These are phyloP conservation scores for Erodium texanum DNA, from an alignment of 441 rosid genomes.

Conservation along the genomic window DNA sequence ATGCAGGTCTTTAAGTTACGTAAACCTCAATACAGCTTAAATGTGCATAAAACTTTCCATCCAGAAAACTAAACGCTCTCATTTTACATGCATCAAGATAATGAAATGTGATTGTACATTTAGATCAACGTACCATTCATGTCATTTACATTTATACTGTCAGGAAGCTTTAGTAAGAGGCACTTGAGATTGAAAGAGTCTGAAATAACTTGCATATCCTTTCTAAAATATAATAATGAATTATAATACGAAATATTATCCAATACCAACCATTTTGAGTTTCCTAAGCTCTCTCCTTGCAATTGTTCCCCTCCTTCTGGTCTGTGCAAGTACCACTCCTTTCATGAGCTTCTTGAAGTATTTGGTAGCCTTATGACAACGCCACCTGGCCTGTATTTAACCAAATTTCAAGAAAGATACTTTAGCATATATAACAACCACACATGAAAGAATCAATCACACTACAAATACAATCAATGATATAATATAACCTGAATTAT, in stretches of 20 bases:
- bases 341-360: conserved; percentile 52
- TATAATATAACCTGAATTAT: conserved; percentile 48
- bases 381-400: conserved; percentile 63
- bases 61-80: neutral
- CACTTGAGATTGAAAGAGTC: neutral
- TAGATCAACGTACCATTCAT: neutral
- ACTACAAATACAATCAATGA: neutral
- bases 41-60: neutral
- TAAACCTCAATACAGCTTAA: neutral
- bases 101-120: neutral
- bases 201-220: neutral
- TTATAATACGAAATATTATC: conserved; percentile 9
- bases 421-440: neutral
- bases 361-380: conserved; percentile 49
- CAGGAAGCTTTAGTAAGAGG: no score
- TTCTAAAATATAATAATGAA: neutral
- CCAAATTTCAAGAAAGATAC: conserved; percentile 12
- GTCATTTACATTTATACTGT: neutral
- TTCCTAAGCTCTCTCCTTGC: conserved; percentile 29
- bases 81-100: neutral
- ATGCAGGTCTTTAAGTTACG: neutral
- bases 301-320: conserved; percentile 36
- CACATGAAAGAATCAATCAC: neutral
- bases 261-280: conserved; percentile 33
- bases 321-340: conserved; percentile 40